Evolutionary conservation across 2,329 filamentous ascomycete species (phyloP), one percentile per base, ranked within the genome.

Genomic region (Fusarium liriodendri): DNA sequence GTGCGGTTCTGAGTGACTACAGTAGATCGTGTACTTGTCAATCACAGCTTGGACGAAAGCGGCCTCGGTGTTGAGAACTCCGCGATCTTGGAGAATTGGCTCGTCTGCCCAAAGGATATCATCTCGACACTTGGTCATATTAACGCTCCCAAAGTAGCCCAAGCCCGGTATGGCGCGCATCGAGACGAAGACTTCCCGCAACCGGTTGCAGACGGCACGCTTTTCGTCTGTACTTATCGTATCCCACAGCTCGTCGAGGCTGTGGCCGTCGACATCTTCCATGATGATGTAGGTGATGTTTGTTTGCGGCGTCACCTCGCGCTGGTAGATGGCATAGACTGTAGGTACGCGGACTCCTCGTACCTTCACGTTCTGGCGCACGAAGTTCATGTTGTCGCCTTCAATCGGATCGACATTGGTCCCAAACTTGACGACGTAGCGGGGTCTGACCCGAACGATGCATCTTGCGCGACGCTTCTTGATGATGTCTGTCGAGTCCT

Each of bases 261-360:
- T 55, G 7, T 64, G 47, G 18, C 62, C 71, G 14, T 27, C 27
- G 8, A 73, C 54, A 16, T 58, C 40, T 22, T 71, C 69, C 69
- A 71, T 71, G 29, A 73, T 50, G 38, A 73, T 73, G 32, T 73
- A 71, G 47, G 70, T 73, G 20, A 60, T 66, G 2, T 38, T 16
- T 16, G 22, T 5, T 40, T 16, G 40, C 29, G 54, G 25, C 22
- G 29, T 9, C 11, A 52, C 18, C 7, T 37, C 25, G 7, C 54
- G 62, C 45, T 57, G 58, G 37, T 73, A 73, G 7, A 71, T 52
- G 38, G 64, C 64, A 16, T 60, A 71, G 65, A 73, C 64, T 29
- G 38, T 62, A 18, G 70, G 70, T 8, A 71, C 68, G n/a, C 14
- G 38, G 14, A 68, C 47, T 13, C 52, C 22, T 58, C 58, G 52